Conservation (phyloP, 441 rosid species). For the Populus hybrid region DNA sequence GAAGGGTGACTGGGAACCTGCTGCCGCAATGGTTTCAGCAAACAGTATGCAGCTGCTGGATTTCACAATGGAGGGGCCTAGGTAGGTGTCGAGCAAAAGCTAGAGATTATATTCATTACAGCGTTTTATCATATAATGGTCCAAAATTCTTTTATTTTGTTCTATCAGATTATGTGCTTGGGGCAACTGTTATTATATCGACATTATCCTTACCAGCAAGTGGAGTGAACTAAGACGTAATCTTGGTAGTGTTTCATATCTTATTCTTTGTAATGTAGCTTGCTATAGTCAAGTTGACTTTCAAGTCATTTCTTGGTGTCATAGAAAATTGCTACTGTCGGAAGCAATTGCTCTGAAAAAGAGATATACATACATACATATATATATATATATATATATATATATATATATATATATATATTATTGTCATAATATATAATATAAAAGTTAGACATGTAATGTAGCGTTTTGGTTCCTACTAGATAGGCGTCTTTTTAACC, state of each 20-base stretch:
- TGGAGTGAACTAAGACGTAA: not conserved
- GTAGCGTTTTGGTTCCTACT: no score
- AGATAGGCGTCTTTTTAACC: no score
- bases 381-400: no score
- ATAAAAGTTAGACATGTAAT: no score
- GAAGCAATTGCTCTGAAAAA: no score
- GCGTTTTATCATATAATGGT: not conserved
- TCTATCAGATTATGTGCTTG: conserved; percentile 9
- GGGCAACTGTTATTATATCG: conserved; percentile 8
- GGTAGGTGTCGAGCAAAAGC: conserved; percentile 5
- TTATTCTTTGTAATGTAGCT: not conserved
- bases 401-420: no score
- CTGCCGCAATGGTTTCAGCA: not conserved
- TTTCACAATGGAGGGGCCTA: not conserved
- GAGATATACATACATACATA: no score
- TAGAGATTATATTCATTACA: conserved; percentile 11
- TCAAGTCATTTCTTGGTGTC: not conserved
- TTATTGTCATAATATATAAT: no score
- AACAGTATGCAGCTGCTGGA: conserved; percentile 6
- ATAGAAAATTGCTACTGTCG: not conserved
- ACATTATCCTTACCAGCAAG: not conserved
- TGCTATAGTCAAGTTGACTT: not conserved
- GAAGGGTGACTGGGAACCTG: conserved; percentile 13
- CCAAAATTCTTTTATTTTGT: conserved; percentile 29
- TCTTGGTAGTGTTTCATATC: not conserved